phyloP scores from a whole-genome alignment of 2,329 filamentous ascomycete species.

The Claviceps monticola region DNA sequence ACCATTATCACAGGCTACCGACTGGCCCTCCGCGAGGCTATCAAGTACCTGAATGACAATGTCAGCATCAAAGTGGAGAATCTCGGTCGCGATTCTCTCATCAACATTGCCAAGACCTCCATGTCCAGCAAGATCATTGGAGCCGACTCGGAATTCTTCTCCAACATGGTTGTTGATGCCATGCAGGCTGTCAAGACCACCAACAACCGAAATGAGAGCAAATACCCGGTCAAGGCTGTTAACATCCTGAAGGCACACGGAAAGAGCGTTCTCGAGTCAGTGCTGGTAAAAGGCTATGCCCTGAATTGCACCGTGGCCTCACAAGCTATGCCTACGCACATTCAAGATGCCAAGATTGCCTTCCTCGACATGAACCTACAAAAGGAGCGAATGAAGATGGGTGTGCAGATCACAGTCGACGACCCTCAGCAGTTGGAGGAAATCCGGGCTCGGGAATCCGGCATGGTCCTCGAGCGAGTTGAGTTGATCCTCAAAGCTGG shows the following conservation, averaged over 20 bases:
- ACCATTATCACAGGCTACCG: conserved; percentile 99
- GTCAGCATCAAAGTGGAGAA: conserved; percentile 91
- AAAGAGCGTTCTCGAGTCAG: conserved; percentile 76
- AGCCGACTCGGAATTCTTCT: conserved; percentile 88
- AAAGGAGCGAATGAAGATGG: conserved; percentile 98
- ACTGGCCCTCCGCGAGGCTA: conserved; percentile 83
- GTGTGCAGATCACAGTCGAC: conserved; percentile 95
- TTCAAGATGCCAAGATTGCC: conserved; percentile 92
- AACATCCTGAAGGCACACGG: conserved; percentile 98
- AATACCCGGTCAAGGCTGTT: conserved; percentile 98
- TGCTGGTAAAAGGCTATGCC: conserved; percentile 90
- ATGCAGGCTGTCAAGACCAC: conserved; percentile 90
- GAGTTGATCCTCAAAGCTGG: conserved; percentile 97
- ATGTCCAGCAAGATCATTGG: conserved; percentile 99
- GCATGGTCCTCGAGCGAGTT: conserved; percentile 84
- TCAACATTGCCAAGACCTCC: conserved; percentile 95
- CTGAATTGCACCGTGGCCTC: conserved; percentile 97
- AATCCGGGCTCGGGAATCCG: conserved; percentile 83
- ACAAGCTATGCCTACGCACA: conserved; percentile 89
- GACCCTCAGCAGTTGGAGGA: conserved; percentile 95
- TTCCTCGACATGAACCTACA: conserved; percentile 96
- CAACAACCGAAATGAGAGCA: conserved; percentile 79
- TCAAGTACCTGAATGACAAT: conserved; percentile 98
- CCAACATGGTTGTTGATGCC: conserved; percentile 92
- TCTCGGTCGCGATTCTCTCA: conserved; percentile 74